These are phyloP conservation scores for Picea sitchensis DNA, from an alignment of 75 land plant species.

Conservation along the genomic window DNA sequence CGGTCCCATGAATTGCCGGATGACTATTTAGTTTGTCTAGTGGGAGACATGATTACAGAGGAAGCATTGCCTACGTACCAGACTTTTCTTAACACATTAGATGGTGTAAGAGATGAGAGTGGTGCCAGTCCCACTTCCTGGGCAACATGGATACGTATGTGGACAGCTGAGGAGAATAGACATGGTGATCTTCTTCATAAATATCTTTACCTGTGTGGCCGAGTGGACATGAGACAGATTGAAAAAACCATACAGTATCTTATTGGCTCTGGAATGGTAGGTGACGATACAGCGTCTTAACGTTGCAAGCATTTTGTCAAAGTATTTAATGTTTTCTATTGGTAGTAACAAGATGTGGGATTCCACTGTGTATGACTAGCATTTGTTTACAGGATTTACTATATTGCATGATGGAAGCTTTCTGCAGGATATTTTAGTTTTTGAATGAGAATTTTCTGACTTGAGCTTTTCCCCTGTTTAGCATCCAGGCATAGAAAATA, in stretches of 20 bases:
- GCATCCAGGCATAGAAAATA: constrained; percentile 48
- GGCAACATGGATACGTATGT: constrained; percentile 52
- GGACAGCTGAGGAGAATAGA: constrained; percentile 62
- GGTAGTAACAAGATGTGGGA: too few species aligned
- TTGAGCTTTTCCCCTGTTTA: not conserved
- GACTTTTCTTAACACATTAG: constrained; percentile 41
- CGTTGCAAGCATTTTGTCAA: not conserved
- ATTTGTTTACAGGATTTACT: not conserved
- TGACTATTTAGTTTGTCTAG: constrained; percentile 51
- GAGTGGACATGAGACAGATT: constrained; percentile 48
- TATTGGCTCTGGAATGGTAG: constrained; percentile 54
- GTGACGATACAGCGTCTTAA: not conserved
- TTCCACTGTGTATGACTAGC: not conserved
- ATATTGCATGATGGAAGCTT: not conserved
- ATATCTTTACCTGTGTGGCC: constrained; percentile 49
- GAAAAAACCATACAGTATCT: constrained; percentile 52
- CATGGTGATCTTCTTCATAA: constrained; percentile 64
- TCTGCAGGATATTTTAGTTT: not conserved
- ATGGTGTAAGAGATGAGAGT: constrained; percentile 51
- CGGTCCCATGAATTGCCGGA: constrained; percentile 49
- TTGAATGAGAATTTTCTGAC: not conserved
- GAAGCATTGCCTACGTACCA: constrained; percentile 61
- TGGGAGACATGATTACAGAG: constrained; percentile 61
- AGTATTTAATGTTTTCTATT: not conserved
- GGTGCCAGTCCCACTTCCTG: constrained; percentile 39